These are phyloP conservation scores for Nakaseomyces nivariensis DNA, from an alignment of 1,139 yeast genomes.

Conservation along the genomic window DNA sequence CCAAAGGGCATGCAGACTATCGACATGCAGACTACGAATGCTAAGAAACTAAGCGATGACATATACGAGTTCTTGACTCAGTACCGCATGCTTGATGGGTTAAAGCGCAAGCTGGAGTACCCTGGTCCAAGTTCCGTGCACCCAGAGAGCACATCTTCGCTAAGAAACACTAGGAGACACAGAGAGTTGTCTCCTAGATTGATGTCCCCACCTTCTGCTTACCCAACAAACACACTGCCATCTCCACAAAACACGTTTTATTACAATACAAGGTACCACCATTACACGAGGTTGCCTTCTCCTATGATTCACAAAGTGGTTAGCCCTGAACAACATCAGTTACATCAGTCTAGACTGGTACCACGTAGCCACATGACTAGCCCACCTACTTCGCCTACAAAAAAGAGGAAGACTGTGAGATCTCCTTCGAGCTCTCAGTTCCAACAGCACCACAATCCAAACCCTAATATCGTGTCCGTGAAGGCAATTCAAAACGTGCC, in stretches of 20 bases:
- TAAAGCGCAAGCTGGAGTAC: conserved; percentile 1
- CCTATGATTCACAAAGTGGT: neutral
- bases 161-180: neutral
- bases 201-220: no score
- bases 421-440: conserved; percentile 7
- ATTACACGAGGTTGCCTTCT: neutral
- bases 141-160: neutral
- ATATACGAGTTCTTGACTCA: conserved; percentile 9
- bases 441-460: conserved; percentile 4
- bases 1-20: neutral
- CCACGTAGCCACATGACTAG: neutral
- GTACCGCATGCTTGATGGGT: conserved; percentile 8
- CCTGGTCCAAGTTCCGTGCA: neutral
- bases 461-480: conserved; percentile 3
- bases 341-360: neutral
- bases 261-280: conserved; percentile 2
- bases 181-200: neutral
- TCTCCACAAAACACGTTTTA: neutral
- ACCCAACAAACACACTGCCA: no score
- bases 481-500: conserved; percentile 10
- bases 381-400: conserved; percentile 2
- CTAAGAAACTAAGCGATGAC: conserved; percentile 8
- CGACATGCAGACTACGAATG: neutral
- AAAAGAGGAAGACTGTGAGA: conserved; percentile 7
- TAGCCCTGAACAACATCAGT: neutral